Percentiles rank a stretch among this genome's conserved stretches.
These are phyloP conservation scores for Ilex aquifolium DNA, from an alignment of 257 asterid species.

Conservation along the genomic window DNA sequence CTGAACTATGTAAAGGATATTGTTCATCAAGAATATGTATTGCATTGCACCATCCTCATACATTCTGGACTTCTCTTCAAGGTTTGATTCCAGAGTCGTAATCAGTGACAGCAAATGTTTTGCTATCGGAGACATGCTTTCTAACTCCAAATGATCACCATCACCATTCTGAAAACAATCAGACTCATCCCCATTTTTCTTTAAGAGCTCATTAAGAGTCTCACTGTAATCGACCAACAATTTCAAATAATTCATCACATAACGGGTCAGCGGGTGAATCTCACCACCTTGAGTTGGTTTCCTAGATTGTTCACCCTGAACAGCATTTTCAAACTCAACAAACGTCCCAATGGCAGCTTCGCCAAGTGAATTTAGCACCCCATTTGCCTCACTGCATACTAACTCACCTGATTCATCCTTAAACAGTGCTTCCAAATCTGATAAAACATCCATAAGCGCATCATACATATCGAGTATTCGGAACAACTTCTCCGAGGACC, in stretches of 20 bases:
- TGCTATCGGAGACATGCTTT: constrained; percentile 48
- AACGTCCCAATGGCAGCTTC: constrained; percentile 89
- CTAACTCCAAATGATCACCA: constrained; percentile 36
- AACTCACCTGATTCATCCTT: constrained; percentile 72
- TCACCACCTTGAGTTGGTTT: constrained; percentile 76
- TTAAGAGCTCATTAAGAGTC: constrained; percentile 64
- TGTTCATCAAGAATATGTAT: constrained; percentile 84
- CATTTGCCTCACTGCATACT: constrained; percentile 80
- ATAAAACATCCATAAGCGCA: constrained; percentile 55
- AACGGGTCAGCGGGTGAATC: constrained; percentile 84
- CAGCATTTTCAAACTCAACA: constrained; percentile 88
- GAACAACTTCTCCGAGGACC: constrained; percentile 83
- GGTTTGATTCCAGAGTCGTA: constrained; percentile 71
- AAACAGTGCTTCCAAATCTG: constrained; percentile 56
- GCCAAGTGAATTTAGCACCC: constrained; percentile 69
- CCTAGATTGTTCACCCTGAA: constrained; percentile 77
- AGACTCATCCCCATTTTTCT: constrained; percentile 30
- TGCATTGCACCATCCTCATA: constrained; percentile 85
- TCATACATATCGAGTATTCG: constrained; percentile 92
- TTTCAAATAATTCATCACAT: constrained; percentile 90
- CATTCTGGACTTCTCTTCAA: constrained; percentile 78
- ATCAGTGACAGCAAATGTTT: constrained; percentile 53
- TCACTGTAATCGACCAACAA: constrained; percentile 80
- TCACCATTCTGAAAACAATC: constrained; percentile 21
- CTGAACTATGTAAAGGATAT: constrained; percentile 79